phyloP scores from a whole-genome alignment of 1,284 basidiomycete genomes.

The Cutaneotrichosporon sp. region DNA sequence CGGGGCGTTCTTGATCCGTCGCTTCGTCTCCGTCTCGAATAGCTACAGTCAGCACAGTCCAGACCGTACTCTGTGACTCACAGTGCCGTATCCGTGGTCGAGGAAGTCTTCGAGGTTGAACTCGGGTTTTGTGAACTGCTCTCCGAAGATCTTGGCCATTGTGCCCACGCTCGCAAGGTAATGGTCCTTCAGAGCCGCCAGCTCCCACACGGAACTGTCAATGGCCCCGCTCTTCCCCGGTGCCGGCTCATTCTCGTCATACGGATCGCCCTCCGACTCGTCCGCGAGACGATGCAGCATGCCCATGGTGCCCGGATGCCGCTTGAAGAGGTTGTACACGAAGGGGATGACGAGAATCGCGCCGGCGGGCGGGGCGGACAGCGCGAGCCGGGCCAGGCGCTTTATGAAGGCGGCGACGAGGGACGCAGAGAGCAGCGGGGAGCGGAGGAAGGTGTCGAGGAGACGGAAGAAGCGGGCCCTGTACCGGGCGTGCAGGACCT shows the following conservation, averaged over 20 bases:
- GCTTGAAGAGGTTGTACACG: constrained; percentile 89
- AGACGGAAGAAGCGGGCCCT: constrained; percentile 92
- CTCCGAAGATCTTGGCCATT: constrained; percentile 76
- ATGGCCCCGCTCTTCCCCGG: constrained; percentile 75
- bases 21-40: constrained; percentile 76
- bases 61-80: constrained; percentile 59
- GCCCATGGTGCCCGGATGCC: constrained; percentile 82
- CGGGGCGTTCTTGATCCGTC: constrained; percentile 76
- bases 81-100: constrained; percentile 90
- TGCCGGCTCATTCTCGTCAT: constrained; percentile 62
- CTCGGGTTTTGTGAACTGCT: constrained; percentile 85
- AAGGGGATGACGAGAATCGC: constrained; percentile 88
- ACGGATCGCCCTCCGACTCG: constrained; percentile 51
- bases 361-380: constrained; percentile 82
- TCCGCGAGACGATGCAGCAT: constrained; percentile 71
- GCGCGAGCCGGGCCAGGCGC: constrained; percentile 74
- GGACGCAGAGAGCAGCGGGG: constrained; percentile 83
- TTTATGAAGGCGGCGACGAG: constrained; percentile 93
- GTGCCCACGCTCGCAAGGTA: constrained; percentile 81
- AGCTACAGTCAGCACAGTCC: constrained; percentile 53
- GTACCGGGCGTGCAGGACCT: constrained; percentile 86
- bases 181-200: constrained; percentile 72
- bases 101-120: constrained; percentile 94
- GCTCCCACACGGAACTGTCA: constrained; percentile 87
- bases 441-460: constrained; percentile 81